Percentiles rank a stretch among this genome's conserved stretches.
phyloP scores from a whole-genome alignment of 2,329 filamentous ascomycete genomes.

The Metarhizium album region DNA sequence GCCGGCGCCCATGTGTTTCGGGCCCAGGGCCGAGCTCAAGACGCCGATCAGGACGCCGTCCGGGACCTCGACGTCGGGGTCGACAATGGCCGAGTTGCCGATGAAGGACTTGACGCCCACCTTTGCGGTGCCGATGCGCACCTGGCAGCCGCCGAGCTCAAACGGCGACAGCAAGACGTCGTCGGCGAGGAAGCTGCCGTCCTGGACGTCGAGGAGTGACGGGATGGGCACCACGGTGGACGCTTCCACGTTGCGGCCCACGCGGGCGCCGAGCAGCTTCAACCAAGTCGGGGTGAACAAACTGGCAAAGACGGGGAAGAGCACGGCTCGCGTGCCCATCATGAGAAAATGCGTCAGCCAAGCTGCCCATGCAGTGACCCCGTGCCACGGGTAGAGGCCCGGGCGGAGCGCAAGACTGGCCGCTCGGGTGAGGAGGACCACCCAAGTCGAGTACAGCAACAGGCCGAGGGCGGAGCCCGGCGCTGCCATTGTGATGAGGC shows the following conservation, averaged over 20 bases:
- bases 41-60: conserved; percentile 11
- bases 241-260: conserved; percentile 11
- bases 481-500: conserved; percentile 4
- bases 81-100: conserved; percentile 13
- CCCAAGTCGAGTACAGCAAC: conserved; percentile 1
- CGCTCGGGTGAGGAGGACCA: conserved; percentile 5
- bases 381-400: conserved; percentile 12
- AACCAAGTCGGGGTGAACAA: conserved; percentile 12
- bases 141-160: conserved; percentile 7
- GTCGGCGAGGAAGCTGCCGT: conserved; percentile 13
- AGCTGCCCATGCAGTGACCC: conserved; percentile 10
- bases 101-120: conserved; percentile 11
- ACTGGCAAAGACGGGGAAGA: conserved; percentile 14
- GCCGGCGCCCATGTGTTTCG: conserved; percentile 5
- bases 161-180: conserved; percentile 11
- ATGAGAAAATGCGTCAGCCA: conserved; percentile 11
- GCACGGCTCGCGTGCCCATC: conserved; percentile 5
- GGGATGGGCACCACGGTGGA: conserved; percentile 11
- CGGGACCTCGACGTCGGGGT: conserved; percentile 8
- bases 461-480: conserved; percentile 8
- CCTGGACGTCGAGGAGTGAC: conserved; percentile 10
- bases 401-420: conserved; percentile 9
- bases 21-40: conserved; percentile 9
- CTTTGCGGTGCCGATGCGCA: conserved; percentile 8
- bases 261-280: conserved; percentile 9